Conservation (phyloP, 345 rosid genomes). For the Mercurialis annua region DNA sequence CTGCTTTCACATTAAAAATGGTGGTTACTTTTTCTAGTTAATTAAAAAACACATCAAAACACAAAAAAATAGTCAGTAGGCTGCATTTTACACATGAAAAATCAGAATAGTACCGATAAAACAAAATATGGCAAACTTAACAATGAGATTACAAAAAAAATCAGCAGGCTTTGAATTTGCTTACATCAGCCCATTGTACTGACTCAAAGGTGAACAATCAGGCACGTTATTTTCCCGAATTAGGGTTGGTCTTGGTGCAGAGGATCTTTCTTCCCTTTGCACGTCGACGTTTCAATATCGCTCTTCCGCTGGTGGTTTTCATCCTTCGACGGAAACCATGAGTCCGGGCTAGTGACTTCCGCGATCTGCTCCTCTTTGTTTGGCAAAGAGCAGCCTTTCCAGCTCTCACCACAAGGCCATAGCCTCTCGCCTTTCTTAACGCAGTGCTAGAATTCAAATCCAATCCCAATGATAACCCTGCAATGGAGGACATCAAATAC, state of each 20-base stretch:
- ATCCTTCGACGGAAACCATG: conserved; percentile 88
- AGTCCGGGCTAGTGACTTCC: conserved; percentile 88
- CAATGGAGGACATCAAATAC: conserved; percentile 6
- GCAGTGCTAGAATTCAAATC: conserved; percentile 41
- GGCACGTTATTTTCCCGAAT: conserved; percentile 63
- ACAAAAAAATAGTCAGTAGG: not conserved
- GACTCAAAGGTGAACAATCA: conserved; percentile 15
- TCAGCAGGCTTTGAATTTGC: conserved; percentile 2
- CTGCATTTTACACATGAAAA: not conserved
- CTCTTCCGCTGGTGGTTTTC: conserved; percentile 90
- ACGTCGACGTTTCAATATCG: conserved; percentile 76
- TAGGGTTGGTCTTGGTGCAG: conserved; percentile 84
- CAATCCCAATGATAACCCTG: conserved; percentile 68
- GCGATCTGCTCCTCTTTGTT: conserved; percentile 86
- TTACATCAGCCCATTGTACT: not conserved
- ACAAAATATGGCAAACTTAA: not conserved
- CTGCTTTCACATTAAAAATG: not conserved
- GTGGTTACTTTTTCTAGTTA: not conserved
- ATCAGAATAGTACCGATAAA: not conserved
- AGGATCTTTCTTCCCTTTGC: conserved; percentile 89
- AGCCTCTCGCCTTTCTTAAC: conserved; percentile 35
- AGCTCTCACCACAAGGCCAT: conserved; percentile 80
- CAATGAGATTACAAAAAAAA: conserved; percentile 13
- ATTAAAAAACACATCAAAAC: not conserved
- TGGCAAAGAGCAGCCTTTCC: conserved; percentile 81